These are phyloP conservation scores for Saccharata proteae DNA, from an alignment of 2,329 filamentous ascomycete species.

Conservation along the genomic window DNA sequence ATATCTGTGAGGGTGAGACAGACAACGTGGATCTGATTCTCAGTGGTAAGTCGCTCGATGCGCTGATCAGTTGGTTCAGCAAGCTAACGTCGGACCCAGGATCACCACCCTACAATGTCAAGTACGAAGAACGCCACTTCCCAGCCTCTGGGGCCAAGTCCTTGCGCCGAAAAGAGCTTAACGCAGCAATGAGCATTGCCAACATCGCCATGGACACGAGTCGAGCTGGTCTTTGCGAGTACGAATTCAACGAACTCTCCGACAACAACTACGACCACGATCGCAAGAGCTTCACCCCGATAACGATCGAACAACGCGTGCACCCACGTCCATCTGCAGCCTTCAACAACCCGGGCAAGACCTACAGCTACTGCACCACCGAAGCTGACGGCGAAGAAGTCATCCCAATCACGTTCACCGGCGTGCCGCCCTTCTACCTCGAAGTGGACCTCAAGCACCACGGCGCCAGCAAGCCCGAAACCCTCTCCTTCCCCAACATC, in stretches of 20 bases:
- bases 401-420: slow-evolving; percentile 76
- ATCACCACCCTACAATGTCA: slow-evolving; percentile 69
- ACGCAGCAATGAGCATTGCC: slow-evolving; percentile 62
- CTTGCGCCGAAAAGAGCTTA: slow-evolving; percentile 61
- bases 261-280: slow-evolving; percentile 79
- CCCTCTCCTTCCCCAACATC: slow-evolving; percentile 71
- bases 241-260: slow-evolving; percentile 70
- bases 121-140: slow-evolving; percentile 69
- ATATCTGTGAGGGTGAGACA: slow-evolving; percentile 90
- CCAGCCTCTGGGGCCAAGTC: slow-evolving; percentile 53
- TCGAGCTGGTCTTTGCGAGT: slow-evolving; percentile 72
- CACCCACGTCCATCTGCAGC: slow-evolving; percentile 70
- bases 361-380: slow-evolving; percentile 88
- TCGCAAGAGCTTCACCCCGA: slow-evolving; percentile 48
- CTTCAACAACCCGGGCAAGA: slow-evolving; percentile 78
- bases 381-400: slow-evolving; percentile 71
- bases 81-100: too few relatives aligned
- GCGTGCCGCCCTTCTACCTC: slow-evolving; percentile 74
- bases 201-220: slow-evolving; percentile 77
- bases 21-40: slow-evolving; percentile 76
- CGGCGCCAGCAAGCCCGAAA: slow-evolving; percentile 64
- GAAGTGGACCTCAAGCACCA: slow-evolving; percentile 93
- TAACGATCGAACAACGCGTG: slow-evolving; percentile 70
- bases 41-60: slow-evolving; percentile 60
- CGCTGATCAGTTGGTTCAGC: slow-evolving; percentile 9